Conservation (phyloP, 345 rosid genomes). For the Camelina hispida region DNA sequence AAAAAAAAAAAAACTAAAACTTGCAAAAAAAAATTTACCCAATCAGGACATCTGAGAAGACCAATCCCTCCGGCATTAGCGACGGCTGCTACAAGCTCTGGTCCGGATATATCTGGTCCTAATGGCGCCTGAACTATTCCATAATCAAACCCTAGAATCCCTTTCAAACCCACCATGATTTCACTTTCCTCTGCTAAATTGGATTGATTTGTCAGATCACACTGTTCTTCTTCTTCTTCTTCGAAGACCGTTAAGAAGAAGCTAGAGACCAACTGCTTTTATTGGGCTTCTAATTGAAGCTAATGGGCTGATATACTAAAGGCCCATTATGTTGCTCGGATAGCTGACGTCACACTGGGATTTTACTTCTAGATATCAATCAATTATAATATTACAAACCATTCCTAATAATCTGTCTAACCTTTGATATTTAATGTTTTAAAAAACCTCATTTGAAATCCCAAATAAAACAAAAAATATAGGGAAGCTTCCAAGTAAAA, state of each 20-base stretch:
- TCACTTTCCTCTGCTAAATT: conserved; percentile 5
- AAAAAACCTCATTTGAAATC: too few species aligned
- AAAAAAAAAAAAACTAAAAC: background rate
- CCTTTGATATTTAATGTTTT: too few species aligned
- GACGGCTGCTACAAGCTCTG: conserved; percentile 93
- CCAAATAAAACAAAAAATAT: background rate
- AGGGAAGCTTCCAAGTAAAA: conserved; percentile 16
- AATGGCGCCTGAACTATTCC: conserved; percentile 85
- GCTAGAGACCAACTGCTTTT: background rate
- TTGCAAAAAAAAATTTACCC: conserved; percentile 50
- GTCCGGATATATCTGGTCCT: conserved; percentile 91
- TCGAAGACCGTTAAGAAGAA: background rate
- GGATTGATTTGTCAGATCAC: background rate
- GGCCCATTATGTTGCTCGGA: background rate
- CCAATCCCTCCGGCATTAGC: conserved; percentile 90
- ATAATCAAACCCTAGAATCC: conserved; percentile 79
- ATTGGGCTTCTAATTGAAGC: background rate
- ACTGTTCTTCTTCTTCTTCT: background rate
- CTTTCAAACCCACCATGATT: conserved; percentile 79
- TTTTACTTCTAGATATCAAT: too few species aligned
- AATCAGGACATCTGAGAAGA: conserved; percentile 82
- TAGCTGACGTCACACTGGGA: conserved; percentile 5
- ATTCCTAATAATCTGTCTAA: too few species aligned
- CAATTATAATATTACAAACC: too few species aligned
- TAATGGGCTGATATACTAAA: background rate